Evolutionary conservation across 768 basidiomycete genomes (phyloP).

Genomic region (Gyrodon lividus): DNA sequence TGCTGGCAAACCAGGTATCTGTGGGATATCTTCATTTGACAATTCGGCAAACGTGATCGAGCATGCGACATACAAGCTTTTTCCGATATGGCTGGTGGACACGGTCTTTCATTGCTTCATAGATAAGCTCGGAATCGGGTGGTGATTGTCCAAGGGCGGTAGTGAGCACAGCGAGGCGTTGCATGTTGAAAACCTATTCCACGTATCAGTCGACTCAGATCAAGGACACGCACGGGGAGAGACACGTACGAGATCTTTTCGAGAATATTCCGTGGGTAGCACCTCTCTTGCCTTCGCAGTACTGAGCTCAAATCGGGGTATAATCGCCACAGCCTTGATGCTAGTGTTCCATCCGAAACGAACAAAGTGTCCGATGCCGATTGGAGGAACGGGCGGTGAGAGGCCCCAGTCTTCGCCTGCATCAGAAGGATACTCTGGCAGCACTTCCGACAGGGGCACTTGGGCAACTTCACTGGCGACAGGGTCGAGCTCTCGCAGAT

Average conservation of each 20-base stretch:
- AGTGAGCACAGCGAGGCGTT: slow-evolving; percentile 92
- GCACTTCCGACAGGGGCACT: slow-evolving; percentile 92
- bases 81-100: slow-evolving; percentile 97
- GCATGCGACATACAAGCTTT: slow-evolving; percentile 56
- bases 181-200: slow-evolving; percentile 91
- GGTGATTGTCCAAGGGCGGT: slow-evolving; percentile 89
- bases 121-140: slow-evolving; percentile 94
- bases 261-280: slow-evolving; percentile 78
- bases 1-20: slow-evolving; percentile 96
- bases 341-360: slow-evolving; percentile 81
- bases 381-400: slow-evolving; percentile 83
- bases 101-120: slow-evolving; percentile 98
- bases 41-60: neutral
- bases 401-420: slow-evolving; percentile 91
- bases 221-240: neutral
- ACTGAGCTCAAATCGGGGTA: slow-evolving; percentile 93
- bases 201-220: slow-evolving; percentile 1
- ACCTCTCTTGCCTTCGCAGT: slow-evolving; percentile 93
- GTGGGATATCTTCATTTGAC: neutral
- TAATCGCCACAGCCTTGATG: slow-evolving; percentile 91
- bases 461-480: slow-evolving; percentile 80
- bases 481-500: slow-evolving; percentile 85
- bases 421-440: slow-evolving; percentile 94
- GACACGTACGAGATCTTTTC: slow-evolving; percentile 78
- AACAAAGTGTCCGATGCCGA: slow-evolving; percentile 92